phyloP scores from a whole-genome alignment of 2,329 filamentous ascomycete genomes.

The Fusarium globosum region DNA sequence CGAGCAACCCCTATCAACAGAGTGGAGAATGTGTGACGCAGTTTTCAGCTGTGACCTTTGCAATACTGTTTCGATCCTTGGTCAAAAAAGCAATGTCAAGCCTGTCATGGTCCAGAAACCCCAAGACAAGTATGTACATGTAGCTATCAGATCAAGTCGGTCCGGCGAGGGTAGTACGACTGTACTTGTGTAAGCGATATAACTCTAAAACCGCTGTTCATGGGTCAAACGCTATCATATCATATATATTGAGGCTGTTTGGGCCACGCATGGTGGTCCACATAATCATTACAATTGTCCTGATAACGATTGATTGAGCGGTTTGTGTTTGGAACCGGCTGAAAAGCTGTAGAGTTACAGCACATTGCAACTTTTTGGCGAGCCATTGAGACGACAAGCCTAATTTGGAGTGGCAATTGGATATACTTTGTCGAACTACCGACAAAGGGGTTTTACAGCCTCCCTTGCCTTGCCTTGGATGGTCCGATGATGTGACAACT shows the following conservation, averaged over 20 bases:
- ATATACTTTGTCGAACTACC: constrained; percentile 23
- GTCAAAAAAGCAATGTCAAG: constrained; percentile 24
- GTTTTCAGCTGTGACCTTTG: constrained; percentile 32
- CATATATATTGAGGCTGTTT: background rate
- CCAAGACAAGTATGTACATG: background rate
- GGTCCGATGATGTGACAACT: background rate
- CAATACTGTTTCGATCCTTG: constrained; percentile 20
- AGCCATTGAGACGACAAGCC: constrained; percentile 9
- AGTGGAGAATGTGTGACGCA: constrained; percentile 14
- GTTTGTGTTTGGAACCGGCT: constrained; percentile 8
- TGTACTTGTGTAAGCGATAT: background rate
- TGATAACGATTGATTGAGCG: background rate
- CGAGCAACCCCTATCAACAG: constrained; percentile 15
- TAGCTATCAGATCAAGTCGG: background rate
- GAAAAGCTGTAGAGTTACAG: constrained; percentile 9
- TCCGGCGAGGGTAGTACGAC: background rate
- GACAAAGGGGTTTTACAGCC: constrained; percentile 22
- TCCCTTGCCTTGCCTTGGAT: constrained; percentile 28
- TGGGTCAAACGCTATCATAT: background rate
- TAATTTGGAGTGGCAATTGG: constrained; percentile 11
- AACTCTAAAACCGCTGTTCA: background rate
- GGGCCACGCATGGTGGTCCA: background rate
- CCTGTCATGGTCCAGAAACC: constrained; percentile 15
- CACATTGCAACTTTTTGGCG: background rate
- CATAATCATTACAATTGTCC: background rate